phyloP scores from a whole-genome alignment of 75 land plant species.

The Adiantum capillusveneris region DNA sequence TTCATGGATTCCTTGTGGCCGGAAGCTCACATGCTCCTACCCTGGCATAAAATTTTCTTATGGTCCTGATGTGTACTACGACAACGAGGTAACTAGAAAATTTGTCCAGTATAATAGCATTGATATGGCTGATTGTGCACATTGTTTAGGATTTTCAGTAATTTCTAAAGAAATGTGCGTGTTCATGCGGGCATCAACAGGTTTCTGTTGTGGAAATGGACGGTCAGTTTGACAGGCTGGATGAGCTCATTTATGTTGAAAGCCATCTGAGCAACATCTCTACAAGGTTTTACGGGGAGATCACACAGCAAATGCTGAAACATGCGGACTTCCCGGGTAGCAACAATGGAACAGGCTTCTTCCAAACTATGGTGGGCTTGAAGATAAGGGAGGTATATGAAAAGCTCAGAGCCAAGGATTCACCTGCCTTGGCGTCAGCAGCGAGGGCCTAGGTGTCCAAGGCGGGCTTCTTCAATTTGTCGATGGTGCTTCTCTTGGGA shows the following conservation, averaged over 20 bases:
- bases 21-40: slow-evolving; percentile 97
- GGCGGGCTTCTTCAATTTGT: too few relatives aligned
- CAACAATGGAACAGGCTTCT: slow-evolving; percentile 95
- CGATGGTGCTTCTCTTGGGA: too few relatives aligned
- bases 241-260: too few relatives aligned
- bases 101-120: too few relatives aligned
- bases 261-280: too few relatives aligned
- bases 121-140: too few relatives aligned
- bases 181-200: slow-evolving; percentile 1
- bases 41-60: too few relatives aligned
- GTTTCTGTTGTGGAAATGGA: too few relatives aligned
- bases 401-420: slow-evolving; percentile 28
- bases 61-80: slow-evolving; percentile 82
- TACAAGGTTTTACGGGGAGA: slow-evolving; percentile 92
- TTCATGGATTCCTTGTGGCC: too few relatives aligned
- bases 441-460: too few relatives aligned
- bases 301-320: too few relatives aligned
- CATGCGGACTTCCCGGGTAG: slow-evolving; percentile 94
- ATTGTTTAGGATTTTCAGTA: too few relatives aligned
- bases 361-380: slow-evolving; percentile 89
- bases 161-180: background rate
- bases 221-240: slow-evolving; percentile 92
- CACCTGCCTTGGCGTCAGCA: slow-evolving; percentile 18
- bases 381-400: slow-evolving; percentile 88
- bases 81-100: slow-evolving; percentile 54